Base-by-base conservation (phyloP, 305 asterid genomes). In the Fraxinus velutina region DNA sequence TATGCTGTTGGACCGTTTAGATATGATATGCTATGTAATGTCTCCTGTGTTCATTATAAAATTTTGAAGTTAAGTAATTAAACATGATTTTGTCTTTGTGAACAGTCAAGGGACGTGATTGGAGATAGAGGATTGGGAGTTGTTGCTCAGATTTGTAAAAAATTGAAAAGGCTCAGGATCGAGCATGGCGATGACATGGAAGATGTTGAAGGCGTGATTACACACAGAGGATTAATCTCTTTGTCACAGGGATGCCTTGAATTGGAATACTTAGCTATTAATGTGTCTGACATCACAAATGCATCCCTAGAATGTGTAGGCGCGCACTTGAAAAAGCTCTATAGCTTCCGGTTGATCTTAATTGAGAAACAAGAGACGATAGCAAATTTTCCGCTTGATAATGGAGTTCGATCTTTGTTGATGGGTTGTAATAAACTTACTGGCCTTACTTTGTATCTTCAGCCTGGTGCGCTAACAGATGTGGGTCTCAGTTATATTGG, bases 81-180 rank as follows among this genome's bases (percentile, higher is more conserved):
- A 17, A 19, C 27, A 17, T n/a, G 22, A 55, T 55, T 55, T n/a
- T 55, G 66, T 62, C 72, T 22, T 62, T 62, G 2, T 22, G 5
- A 34, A 80, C 92, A 94, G 97, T n/a, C n/a, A n/a, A n/a, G n/a
- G n/a, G n/a, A n/a, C n/a, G n/a, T n/a, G n/a, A 88, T 96, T 27
- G 99, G 99, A 76, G 97, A 96, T 78, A 86, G 97, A 87, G 97
- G 99, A 72, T 73, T 96, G 89, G 97, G 87, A 84, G 85, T 90
- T 62, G 89, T 96, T 68, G 97, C 92, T 27, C 83, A 81, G 70
- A 82, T 3, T 80, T 96, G 99, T 77, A 92, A 87, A 92, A 89
- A 71, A 88, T 78, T 96, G 87, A 96, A 83, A 90, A 89, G 95
- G 77, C n/a, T n/a, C n/a, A n/a, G n/a, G n/a, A n/a, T n/a, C n/a